Conservation (phyloP, 2,329 filamentous ascomycete genomes). For the Colletotrichum liaoningense region DNA sequence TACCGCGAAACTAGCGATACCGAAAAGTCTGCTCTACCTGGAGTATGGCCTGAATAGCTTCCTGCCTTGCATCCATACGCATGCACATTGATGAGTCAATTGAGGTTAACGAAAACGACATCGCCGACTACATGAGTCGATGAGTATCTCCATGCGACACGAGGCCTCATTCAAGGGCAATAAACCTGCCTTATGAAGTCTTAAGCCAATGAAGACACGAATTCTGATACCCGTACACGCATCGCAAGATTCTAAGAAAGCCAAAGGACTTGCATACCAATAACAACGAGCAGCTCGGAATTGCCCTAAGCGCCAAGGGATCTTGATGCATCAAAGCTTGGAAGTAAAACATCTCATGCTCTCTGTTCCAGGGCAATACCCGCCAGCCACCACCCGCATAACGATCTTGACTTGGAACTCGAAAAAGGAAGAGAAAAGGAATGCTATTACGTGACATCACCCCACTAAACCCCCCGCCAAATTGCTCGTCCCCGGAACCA, state of each 20-base stretch:
- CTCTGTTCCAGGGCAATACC: background rate
- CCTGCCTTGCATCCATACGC: background rate
- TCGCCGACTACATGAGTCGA: background rate
- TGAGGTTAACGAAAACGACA: background rate
- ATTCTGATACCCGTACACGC: too few species aligned
- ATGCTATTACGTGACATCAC: background rate
- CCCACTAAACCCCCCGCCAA: too few species aligned
- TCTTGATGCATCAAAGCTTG: background rate
- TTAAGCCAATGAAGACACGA: background rate
- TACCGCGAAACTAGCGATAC: background rate
- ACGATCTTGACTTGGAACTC: background rate
- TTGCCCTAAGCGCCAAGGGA: background rate
- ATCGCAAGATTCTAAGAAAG: background rate
- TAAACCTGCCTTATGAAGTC: background rate
- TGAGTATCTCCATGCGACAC: background rate
- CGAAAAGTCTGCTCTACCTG: background rate
- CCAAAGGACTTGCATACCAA: background rate
- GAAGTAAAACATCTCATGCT: background rate
- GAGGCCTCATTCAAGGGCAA: too few species aligned
- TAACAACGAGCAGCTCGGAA: background rate
- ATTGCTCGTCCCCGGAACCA: background rate
- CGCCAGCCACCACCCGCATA: background rate
- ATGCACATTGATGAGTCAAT: background rate
- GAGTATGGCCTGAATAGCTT: background rate
- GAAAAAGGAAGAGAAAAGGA: background rate